Evolutionary conservation across 1,284 basidiomycete genomes (phyloP), one percentile per base, ranked within the genome.

Genomic region (Ganoderma boninense): DNA sequence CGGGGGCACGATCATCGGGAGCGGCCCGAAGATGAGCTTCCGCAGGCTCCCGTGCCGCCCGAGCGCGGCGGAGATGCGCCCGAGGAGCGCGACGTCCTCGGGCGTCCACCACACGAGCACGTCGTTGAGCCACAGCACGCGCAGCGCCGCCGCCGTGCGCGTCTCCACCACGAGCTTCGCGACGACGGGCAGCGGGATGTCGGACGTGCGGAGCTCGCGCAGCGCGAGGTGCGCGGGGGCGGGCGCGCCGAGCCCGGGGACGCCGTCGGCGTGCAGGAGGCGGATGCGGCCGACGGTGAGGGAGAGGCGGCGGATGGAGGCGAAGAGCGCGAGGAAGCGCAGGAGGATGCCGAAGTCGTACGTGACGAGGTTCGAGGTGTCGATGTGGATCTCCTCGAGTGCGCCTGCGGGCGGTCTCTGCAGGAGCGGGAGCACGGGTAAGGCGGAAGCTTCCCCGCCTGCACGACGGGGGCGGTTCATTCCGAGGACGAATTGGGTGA

Each of bases 51-150:
- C 10, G 29, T 49, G 42, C 13, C 49, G 23, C 20, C 60, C 66
- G 29, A 62, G 32, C 35, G 40, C 29, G 1, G 16, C 32, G 61
- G 57, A 57, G 40, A 67, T 54, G 46, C 40, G 29, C 10, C 61
- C 66, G 40, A 67, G 49, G 32, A 62, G 60, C 61, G 20, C 61
- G 46, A 62, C 49, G 43, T 46, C 44, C 35, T 60, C 32, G 0
- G 38, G 4, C 20, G 60, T 61, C 66, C 66, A 67, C 38, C 62
- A 61, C 23, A 67, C 16, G 23, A 62, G 46, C 57, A 14, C 49
- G 59, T 67, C 65, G 60, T 67, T 60, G 65, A 52, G 54, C 65
- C 65, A 67, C n/a, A 67, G 60, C 44, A 62, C 65, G 29, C 59
- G 65, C 2, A 67, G 59, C 59, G 65, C 62, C 44, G 54, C 59